Percentiles rank a stretch among this genome's conserved stretches.
These are phyloP conservation scores for Diaporthe batatas DNA, from an alignment of 2,329 filamentous ascomycete genomes.

Conservation along the genomic window DNA sequence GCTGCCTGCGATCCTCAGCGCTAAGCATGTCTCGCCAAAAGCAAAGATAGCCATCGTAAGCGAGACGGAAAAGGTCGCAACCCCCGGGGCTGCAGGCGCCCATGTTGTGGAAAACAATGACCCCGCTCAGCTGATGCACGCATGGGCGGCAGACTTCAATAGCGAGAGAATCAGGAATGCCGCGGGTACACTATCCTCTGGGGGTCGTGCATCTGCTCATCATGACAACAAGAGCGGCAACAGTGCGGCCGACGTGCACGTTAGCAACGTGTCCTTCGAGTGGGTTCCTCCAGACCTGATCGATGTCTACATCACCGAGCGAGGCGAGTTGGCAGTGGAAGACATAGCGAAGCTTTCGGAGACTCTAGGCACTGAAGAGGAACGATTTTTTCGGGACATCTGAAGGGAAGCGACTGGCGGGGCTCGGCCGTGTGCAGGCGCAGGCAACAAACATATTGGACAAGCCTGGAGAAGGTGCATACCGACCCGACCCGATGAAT, in stretches of 20 bases:
- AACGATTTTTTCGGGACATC: constrained; percentile 59
- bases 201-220: constrained; percentile 23
- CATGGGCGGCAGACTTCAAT: constrained; percentile 57
- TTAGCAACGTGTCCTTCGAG: constrained; percentile 71
- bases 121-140: constrained; percentile 60
- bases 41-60: constrained; percentile 68
- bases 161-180: constrained; percentile 45
- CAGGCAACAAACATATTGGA: constrained; percentile 6
- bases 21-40: constrained; percentile 60
- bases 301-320: constrained; percentile 68
- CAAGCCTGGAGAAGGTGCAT: constrained; percentile 8
- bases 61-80: constrained; percentile 72
- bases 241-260: constrained; percentile 47
- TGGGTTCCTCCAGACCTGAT: constrained; percentile 67
- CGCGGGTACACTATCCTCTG: constrained; percentile 41
- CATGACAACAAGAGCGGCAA: constrained; percentile 38
- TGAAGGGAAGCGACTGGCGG: constrained; percentile 44
- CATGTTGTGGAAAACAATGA: constrained; percentile 66
- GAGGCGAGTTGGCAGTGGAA: constrained; percentile 57
- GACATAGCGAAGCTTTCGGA: constrained; percentile 57
- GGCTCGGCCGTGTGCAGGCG: constrained; percentile 22
- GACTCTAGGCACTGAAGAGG: constrained; percentile 53
- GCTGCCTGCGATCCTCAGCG: constrained; percentile 68
- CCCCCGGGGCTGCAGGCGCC: constrained; percentile 57
- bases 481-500: constrained; percentile 22